phyloP scores from a whole-genome alignment of 2,329 filamentous ascomycete genomes.

The Setomelanomma holmii region DNA sequence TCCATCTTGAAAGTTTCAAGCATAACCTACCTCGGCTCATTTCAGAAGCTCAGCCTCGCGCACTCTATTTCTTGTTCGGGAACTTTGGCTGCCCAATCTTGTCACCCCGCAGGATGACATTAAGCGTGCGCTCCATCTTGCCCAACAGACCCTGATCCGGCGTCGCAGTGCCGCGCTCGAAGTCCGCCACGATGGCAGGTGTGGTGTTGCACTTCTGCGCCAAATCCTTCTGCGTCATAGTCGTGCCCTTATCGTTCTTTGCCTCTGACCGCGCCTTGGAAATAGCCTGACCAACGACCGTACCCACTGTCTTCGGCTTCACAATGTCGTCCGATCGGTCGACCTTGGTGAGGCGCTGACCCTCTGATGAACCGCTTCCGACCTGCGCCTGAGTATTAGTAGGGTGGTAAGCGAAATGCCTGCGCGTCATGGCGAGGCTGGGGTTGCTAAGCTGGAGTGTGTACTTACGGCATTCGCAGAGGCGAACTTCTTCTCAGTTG shows the following conservation, averaged over 20 bases:
- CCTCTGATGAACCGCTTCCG: conserved; percentile 64
- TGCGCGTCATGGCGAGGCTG: neutral
- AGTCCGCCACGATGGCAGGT: conserved; percentile 77
- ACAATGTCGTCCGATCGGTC: conserved; percentile 97
- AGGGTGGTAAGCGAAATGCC: neutral
- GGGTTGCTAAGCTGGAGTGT: neutral
- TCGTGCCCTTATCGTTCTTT: conserved; percentile 73
- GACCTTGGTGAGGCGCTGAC: conserved; percentile 96
- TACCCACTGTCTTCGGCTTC: conserved; percentile 87
- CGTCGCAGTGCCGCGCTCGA: conserved; percentile 79
- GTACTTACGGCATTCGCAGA: conserved; percentile 78
- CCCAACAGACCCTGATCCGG: conserved; percentile 85
- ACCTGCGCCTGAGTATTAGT: conserved; percentile 8
- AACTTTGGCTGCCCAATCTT: conserved; percentile 88
- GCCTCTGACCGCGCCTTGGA: conserved; percentile 78
- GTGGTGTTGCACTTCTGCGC: conserved; percentile 92
- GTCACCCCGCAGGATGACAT: conserved; percentile 83
- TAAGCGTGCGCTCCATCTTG: conserved; percentile 82
- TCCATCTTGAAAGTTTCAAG: neutral
- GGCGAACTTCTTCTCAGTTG: conserved; percentile 90
- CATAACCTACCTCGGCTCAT: neutral
- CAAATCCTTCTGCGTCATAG: conserved; percentile 87
- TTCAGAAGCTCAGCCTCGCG: conserved; percentile 19
- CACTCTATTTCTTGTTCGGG: conserved; percentile 70
- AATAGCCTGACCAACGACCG: conserved; percentile 82